Evolutionary conservation across 208 protist genomes (phyloP).

Genomic region (Trypanosomatidae sp.): DNA sequence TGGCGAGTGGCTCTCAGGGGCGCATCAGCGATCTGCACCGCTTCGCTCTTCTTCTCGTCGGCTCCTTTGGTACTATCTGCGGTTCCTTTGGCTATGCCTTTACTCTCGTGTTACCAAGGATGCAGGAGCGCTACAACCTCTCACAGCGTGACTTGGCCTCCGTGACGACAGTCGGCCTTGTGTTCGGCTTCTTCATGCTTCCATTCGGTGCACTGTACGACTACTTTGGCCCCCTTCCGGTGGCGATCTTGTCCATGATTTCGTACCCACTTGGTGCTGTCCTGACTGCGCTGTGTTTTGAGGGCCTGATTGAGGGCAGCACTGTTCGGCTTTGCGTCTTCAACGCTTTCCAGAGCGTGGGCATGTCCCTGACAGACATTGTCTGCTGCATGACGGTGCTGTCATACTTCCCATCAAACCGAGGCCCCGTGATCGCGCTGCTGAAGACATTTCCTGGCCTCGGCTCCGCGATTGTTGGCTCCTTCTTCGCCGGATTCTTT

Average conservation of each 20-base stretch:
- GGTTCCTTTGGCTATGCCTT: slow-evolving; percentile 53
- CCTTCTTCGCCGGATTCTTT: slow-evolving; percentile 37
- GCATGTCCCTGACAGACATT: slow-evolving; percentile 39
- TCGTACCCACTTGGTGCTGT: slow-evolving; percentile 28
- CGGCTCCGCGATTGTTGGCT: slow-evolving; percentile 46
- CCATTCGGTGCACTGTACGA: slow-evolving; percentile 53
- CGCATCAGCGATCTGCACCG: slow-evolving; percentile 33
- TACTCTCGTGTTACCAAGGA: slow-evolving; percentile 39
- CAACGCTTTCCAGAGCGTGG: slow-evolving; percentile 32
- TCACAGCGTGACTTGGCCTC: slow-evolving; percentile 53
- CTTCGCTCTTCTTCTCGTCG: slow-evolving; percentile 43
- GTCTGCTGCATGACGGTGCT: slow-evolving; percentile 44
- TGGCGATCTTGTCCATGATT: slow-evolving; percentile 32
- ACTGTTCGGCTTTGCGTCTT: slow-evolving; percentile 28
- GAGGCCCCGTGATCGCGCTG: slow-evolving; percentile 48
- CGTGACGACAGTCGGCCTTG: slow-evolving; percentile 47
- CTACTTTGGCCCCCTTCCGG: slow-evolving; percentile 44
- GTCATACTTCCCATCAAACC: slow-evolving; percentile 50
- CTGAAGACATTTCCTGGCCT: slow-evolving; percentile 68
- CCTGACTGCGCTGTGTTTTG: slow-evolving; percentile 43
- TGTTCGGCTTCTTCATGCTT: slow-evolving; percentile 37
- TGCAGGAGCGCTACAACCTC: slow-evolving; percentile 52
- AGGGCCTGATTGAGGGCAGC: slow-evolving; percentile 33
- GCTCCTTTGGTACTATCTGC: slow-evolving; percentile 39
- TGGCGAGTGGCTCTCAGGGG: slow-evolving; percentile 19